A percentile compares a stretch with the other conserved stretches of the same genome.
phyloP scores from a whole-genome alignment of 2,329 filamentous ascomycete genomes.

The Clonostachys rosea region DNA sequence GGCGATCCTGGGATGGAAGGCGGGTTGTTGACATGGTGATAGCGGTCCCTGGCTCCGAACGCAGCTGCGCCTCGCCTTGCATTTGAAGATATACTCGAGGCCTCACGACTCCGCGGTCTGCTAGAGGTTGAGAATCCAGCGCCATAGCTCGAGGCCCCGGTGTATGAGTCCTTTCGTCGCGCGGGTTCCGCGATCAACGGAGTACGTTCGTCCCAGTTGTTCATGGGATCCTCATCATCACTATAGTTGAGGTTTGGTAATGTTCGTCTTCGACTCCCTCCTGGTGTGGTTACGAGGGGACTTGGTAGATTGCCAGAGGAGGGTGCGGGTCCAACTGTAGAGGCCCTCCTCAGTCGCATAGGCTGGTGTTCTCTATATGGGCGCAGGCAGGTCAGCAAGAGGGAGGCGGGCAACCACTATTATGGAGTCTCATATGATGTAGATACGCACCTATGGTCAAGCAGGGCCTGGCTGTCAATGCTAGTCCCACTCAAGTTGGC shows the following conservation, averaged over 20 bases:
- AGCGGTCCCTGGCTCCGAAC: slow-evolving; percentile 34
- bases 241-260: slow-evolving; percentile 28
- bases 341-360: slow-evolving; percentile 61
- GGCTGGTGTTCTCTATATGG: slow-evolving; percentile 47
- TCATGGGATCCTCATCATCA: slow-evolving; percentile 43
- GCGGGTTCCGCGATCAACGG: slow-evolving; percentile 43
- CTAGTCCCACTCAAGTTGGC: slow-evolving; percentile 75
- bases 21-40: slow-evolving; percentile 61
- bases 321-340: slow-evolving; percentile 28
- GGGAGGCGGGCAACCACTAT: slow-evolving; percentile 1
- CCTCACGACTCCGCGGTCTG: slow-evolving; percentile 29
- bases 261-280: slow-evolving; percentile 26
- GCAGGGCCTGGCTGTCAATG: slow-evolving; percentile 79
- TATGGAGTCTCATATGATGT: background rate
- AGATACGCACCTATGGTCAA: slow-evolving; percentile 71
- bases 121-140: slow-evolving; percentile 27
- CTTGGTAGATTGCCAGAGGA: slow-evolving; percentile 23
- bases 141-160: slow-evolving; percentile 31
- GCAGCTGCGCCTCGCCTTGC: slow-evolving; percentile 28
- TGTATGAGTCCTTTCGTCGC: slow-evolving; percentile 12
- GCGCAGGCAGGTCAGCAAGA: too few relatives aligned
- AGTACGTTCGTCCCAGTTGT: slow-evolving; percentile 40
- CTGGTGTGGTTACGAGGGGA: slow-evolving; percentile 16
- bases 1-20: slow-evolving; percentile 64
- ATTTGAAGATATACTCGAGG: slow-evolving; percentile 46